phyloP scores from a whole-genome alignment of 1,139 yeast genomes.

The Saccharomyces pastorianus region DNA sequence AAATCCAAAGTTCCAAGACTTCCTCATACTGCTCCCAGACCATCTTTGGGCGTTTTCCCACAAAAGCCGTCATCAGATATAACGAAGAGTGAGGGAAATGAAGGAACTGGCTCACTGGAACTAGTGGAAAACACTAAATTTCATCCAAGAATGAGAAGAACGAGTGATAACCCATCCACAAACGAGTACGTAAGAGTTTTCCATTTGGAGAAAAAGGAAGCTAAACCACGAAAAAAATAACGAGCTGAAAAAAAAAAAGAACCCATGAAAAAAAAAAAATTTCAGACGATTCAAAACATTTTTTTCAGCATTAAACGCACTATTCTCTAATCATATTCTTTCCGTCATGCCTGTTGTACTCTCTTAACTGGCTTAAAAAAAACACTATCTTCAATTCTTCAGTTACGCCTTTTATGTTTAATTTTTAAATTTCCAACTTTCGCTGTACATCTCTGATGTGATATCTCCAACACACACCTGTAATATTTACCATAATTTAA shows the following conservation, averaged over 20 bases:
- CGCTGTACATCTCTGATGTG: not conserved
- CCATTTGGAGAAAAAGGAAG: slow-evolving; percentile 19
- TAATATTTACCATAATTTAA: not conserved
- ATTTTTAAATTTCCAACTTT: not conserved
- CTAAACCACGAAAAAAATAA: not conserved
- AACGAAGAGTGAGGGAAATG: not conserved
- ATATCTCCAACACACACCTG: not conserved
- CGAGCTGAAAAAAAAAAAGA: not conserved
- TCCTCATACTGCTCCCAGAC: not conserved
- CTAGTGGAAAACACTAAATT: slow-evolving; percentile 27
- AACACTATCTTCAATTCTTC: not conserved
- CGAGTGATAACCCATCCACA: slow-evolving; percentile 25
- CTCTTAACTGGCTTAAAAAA: not conserved
- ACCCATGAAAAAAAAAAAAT: no score
- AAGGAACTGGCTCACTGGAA: slow-evolving; percentile 6
- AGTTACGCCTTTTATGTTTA: not conserved
- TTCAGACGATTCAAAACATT: no score
- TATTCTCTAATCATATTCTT: not conserved
- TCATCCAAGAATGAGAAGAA: slow-evolving; percentile 28
- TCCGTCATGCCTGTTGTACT: not conserved
- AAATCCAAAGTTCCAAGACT: not conserved
- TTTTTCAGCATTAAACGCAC: not conserved
- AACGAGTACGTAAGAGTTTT: slow-evolving; percentile 28
- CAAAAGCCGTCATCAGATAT: not conserved
- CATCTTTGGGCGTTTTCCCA: not conserved